Percentiles rank a stretch among this genome's conserved stretches.
These are phyloP conservation scores for Penicillium chermesinum DNA, from an alignment of 495 filamentous ascomycete species.

Conservation along the genomic window DNA sequence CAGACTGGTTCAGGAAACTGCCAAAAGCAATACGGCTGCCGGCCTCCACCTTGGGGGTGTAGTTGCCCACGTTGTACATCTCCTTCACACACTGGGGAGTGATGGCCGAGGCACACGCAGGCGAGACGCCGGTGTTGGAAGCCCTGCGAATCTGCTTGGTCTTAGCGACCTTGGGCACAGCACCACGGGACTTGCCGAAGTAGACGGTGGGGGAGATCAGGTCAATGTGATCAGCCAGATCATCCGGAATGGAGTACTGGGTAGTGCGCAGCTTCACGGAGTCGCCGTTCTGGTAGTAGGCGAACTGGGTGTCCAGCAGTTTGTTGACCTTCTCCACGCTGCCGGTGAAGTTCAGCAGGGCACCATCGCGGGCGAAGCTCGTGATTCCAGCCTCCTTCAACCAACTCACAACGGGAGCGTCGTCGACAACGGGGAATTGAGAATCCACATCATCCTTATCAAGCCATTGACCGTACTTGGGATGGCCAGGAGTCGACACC, in stretches of 20 bases:
- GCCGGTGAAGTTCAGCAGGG: slow-evolving; percentile 46
- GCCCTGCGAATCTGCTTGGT: slow-evolving; percentile 2
- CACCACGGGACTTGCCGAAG: slow-evolving; percentile 44
- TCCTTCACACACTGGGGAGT: slow-evolving; percentile 56
- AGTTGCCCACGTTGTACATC: slow-evolving; percentile 53
- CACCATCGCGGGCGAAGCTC: slow-evolving; percentile 35
- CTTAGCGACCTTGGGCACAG: slow-evolving; percentile 14
- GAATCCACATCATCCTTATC: slow-evolving; percentile 47
- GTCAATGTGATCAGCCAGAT: slow-evolving; percentile 47
- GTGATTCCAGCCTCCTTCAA: slow-evolving; percentile 45
- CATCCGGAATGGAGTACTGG: slow-evolving; percentile 59
- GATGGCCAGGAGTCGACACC: slow-evolving; percentile 51
- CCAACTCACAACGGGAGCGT: slow-evolving; percentile 44
- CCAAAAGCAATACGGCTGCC: slow-evolving; percentile 51
- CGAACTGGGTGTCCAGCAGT: slow-evolving; percentile 45
- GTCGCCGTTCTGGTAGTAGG: slow-evolving; percentile 30
- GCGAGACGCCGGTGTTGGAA: slow-evolving; percentile 17
- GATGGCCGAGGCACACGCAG: slow-evolving; percentile 46
- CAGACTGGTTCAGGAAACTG: slow-evolving; percentile 51
- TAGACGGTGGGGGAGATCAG: slow-evolving; percentile 56
- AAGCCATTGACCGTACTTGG: slow-evolving; percentile 53
- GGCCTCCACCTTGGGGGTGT: slow-evolving; percentile 40
- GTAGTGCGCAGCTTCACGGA: slow-evolving; percentile 48
- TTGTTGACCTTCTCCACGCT: slow-evolving; percentile 44
- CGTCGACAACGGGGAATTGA: slow-evolving; percentile 44